Evolutionary conservation across 805 yeast genomes (phyloP), one percentile per base, ranked within the genome.

Genomic region (Saturnispora quitensis): DNA sequence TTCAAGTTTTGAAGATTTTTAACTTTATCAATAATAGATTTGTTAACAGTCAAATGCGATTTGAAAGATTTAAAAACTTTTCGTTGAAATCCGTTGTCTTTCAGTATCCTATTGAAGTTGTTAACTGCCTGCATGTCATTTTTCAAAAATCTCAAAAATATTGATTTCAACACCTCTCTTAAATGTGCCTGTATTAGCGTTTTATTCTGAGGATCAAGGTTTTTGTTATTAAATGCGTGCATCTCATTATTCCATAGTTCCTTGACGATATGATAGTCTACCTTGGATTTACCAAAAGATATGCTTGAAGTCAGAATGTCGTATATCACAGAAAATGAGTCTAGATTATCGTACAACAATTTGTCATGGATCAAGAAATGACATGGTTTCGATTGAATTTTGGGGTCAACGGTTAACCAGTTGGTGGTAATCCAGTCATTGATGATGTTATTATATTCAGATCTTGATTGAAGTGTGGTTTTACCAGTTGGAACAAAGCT

Each of bases 301-400:
- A 55, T 36, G 2, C 13, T 18, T n/a, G 40, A 36, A 4, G 42
- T 34, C 3, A 63, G n/a, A 12, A 53, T 25, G 6, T 44, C 45
- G 7, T 54, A 28, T n/a, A 65, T 46, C 12, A 55, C 58, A 13
- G 56, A 53, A 38, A 59, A 47, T 6, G 58, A 38, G 7, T 61
- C 56, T 12, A 58, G 31, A 25, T 60, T 56, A 3, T 50, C 48
- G 36, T 50, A 61, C 7, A 63, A 18, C 9, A 64, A 35, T 45
- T 55, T 58, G 48, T 65, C 68, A 52, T 65, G 68, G 12, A 64
- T 43, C 6, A 65, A 45, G 18, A 64, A 55, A 48, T 61, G 65
- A 22, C 58, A 62, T 18, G 55, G 57, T 33, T 45, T 53, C 7
- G 47, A 43, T 38, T 53, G 56, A 31, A 55, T 56, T 7, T 48